These are phyloP conservation scores for Erythrobasidium hasegawianum DNA, from an alignment of 1,284 basidiomycete genomes.

Conservation along the genomic window DNA sequence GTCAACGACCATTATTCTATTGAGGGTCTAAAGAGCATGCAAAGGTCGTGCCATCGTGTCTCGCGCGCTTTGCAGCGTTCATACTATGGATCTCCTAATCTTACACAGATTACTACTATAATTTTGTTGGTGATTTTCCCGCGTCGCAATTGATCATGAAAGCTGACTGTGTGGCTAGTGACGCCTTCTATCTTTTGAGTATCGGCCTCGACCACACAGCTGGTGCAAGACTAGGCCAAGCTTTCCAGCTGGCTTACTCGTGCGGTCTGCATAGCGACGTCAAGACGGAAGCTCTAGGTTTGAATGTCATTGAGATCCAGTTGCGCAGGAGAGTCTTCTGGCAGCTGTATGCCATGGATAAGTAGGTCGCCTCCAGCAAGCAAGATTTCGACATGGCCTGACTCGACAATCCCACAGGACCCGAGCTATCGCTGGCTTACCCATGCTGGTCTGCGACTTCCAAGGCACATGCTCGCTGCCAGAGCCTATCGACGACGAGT, in stretches of 20 bases:
- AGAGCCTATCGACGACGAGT: conserved; percentile 50
- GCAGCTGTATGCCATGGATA: conserved; percentile 50
- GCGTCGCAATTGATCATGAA: too few species aligned
- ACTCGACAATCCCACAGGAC: conserved; percentile 44
- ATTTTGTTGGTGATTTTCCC: conserved; percentile 48
- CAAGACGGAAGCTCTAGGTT: conserved; percentile 45
- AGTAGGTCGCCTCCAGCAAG: conserved; percentile 41
- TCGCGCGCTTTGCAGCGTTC: conserved; percentile 48
- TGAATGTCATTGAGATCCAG: conserved; percentile 49
- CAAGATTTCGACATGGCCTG: neutral
- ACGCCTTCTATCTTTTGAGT: conserved; percentile 50
- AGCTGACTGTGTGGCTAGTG: too few species aligned
- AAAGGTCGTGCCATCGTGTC: conserved; percentile 48
- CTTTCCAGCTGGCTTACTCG: conserved; percentile 49
- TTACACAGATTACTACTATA: conserved; percentile 49
- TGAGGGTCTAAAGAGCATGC: conserved; percentile 49
- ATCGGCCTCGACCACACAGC: conserved; percentile 49
- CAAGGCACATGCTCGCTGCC: conserved; percentile 49
- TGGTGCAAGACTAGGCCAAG: conserved; percentile 48
- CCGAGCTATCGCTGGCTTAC: conserved; percentile 48
- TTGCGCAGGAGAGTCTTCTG: conserved; percentile 49
- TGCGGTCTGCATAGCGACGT: conserved; percentile 49
- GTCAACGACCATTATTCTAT: conserved; percentile 48
- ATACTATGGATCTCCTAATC: conserved; percentile 46
- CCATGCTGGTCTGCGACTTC: conserved; percentile 51